These are phyloP conservation scores for Raffaelea arxii DNA, from an alignment of 2,329 filamentous ascomycete species.

Conservation along the genomic window DNA sequence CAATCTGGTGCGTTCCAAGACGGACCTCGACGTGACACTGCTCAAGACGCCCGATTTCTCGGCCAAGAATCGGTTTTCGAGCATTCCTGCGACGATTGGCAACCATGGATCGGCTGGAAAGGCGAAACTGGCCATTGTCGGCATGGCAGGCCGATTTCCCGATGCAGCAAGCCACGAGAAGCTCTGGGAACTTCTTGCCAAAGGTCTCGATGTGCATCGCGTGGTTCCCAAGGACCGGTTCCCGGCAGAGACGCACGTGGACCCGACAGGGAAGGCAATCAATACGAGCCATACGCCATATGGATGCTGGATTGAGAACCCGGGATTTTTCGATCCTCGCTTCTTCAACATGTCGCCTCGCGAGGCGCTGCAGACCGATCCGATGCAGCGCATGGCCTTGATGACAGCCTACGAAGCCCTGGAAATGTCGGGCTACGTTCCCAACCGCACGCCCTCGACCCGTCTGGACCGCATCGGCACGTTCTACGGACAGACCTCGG, in stretches of 20 bases:
- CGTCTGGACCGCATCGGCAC: conserved; percentile 54
- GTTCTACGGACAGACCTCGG: conserved; percentile 66
- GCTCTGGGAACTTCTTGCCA: conserved; percentile 66
- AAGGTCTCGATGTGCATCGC: conserved; percentile 65
- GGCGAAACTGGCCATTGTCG: conserved; percentile 75
- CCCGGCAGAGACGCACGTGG: conserved; percentile 59
- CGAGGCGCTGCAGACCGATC: conserved; percentile 68
- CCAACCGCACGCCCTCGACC: conserved; percentile 63
- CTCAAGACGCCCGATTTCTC: conserved; percentile 24
- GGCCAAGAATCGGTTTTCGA: conserved; percentile 18
- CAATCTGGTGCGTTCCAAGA: conserved; percentile 30
- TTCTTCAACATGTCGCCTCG: conserved; percentile 83
- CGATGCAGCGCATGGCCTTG: conserved; percentile 68
- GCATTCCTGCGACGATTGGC: conserved; percentile 26
- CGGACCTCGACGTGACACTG: conserved; percentile 31
- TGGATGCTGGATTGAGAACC: conserved; percentile 66
- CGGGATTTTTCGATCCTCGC: conserved; percentile 68
- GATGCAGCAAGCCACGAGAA: conserved; percentile 61
- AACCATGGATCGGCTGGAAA: conserved; percentile 37
- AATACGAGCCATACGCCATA: conserved; percentile 71
- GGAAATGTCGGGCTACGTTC: conserved; percentile 70
- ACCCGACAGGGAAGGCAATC: conserved; percentile 60
- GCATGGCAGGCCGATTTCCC: conserved; percentile 70
- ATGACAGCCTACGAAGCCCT: conserved; percentile 73
- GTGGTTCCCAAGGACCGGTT: conserved; percentile 63